Evolutionary conservation across 2,329 filamentous ascomycete genomes (phyloP).

Genomic region (Microcyclospora pomicola): DNA sequence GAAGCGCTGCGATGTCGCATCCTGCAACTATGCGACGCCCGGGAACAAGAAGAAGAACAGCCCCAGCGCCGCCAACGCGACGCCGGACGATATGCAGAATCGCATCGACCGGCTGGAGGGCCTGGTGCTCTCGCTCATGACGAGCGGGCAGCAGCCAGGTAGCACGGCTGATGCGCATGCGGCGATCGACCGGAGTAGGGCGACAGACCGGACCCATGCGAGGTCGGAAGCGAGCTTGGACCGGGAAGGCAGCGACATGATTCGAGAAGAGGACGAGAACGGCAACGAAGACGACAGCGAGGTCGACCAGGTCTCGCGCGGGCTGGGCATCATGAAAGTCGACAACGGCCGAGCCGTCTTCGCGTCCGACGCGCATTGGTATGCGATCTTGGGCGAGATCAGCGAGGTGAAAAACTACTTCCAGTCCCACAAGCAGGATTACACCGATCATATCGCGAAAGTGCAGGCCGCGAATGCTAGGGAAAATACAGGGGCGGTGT

Average conservation of each 20-base stretch:
- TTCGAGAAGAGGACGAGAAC: slow-evolving; percentile 36
- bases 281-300: slow-evolving; percentile 45
- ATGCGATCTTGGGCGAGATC: slow-evolving; percentile 49
- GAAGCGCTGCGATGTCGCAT: slow-evolving; percentile 66
- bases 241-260: slow-evolving; percentile 44
- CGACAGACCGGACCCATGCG: slow-evolving; percentile 25
- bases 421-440: slow-evolving; percentile 68
- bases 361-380: slow-evolving; percentile 40
- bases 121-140: slow-evolving; percentile 86
- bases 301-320: slow-evolving; percentile 38
- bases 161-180: slow-evolving; percentile 43
- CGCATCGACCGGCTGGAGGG: slow-evolving; percentile 91
- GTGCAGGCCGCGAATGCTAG: slow-evolving; percentile 53
- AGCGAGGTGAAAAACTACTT: slow-evolving; percentile 92
- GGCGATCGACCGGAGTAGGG: slow-evolving; percentile 33
- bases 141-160: slow-evolving; percentile 52
- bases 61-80: slow-evolving; percentile 27
- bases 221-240: slow-evolving; percentile 32
- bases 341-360: slow-evolving; percentile 36
- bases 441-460: slow-evolving; percentile 66
- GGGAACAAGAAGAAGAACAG: slow-evolving; percentile 57
- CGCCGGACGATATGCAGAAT: slow-evolving; percentile 95
- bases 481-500: slow-evolving; percentile 52
- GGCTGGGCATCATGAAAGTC: slow-evolving; percentile 40
- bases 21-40: slow-evolving; percentile 68